Conservation (phyloP, 352 stramenopile genomes). For the Phytopythium delawarense region DNA sequence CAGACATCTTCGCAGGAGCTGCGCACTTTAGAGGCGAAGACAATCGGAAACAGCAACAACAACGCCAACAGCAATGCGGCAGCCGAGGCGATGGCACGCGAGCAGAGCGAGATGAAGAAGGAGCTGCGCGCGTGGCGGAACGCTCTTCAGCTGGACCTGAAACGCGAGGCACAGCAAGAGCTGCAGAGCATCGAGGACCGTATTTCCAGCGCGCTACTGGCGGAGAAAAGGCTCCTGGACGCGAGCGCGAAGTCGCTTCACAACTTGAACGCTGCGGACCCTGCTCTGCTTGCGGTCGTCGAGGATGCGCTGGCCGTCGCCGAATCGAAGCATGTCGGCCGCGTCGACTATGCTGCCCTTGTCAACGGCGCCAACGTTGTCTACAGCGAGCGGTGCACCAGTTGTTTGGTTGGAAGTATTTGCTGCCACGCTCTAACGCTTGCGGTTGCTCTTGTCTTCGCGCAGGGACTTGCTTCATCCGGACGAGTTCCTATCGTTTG, state of each 20-base stretch:
- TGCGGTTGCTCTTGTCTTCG: constrained; percentile 2
- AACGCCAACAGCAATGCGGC: constrained; percentile 4
- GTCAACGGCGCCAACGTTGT: constrained; percentile 64
- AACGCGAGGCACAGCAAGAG: constrained; percentile 43
- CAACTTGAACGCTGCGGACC: constrained; percentile 48
- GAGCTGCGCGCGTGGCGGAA: constrained; percentile 30
- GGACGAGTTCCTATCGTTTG: constrained; percentile 24
- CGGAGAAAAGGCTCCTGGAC: constrained; percentile 51
- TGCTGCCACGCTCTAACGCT: not conserved
- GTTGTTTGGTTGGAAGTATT: not conserved
- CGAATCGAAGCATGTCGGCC: constrained; percentile 44
- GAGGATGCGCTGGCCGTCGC: constrained; percentile 27
- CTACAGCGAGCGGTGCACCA: constrained; percentile 42
- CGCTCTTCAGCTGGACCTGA: constrained; percentile 30
- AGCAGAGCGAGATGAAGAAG: constrained; percentile 18
- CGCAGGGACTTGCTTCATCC: constrained; percentile 53
- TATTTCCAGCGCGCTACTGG: constrained; percentile 49
- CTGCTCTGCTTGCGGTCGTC: constrained; percentile 54
- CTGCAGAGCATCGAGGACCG: constrained; percentile 54
- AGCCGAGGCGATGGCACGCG: not conserved
- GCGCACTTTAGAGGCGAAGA: not conserved
- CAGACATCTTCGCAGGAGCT: not conserved
- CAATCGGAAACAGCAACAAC: not conserved
- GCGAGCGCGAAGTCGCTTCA: constrained; percentile 48
- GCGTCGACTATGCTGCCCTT: constrained; percentile 61